Evolutionary conservation across 768 basidiomycete genomes (phyloP).

Genomic region (Russula sp.): DNA sequence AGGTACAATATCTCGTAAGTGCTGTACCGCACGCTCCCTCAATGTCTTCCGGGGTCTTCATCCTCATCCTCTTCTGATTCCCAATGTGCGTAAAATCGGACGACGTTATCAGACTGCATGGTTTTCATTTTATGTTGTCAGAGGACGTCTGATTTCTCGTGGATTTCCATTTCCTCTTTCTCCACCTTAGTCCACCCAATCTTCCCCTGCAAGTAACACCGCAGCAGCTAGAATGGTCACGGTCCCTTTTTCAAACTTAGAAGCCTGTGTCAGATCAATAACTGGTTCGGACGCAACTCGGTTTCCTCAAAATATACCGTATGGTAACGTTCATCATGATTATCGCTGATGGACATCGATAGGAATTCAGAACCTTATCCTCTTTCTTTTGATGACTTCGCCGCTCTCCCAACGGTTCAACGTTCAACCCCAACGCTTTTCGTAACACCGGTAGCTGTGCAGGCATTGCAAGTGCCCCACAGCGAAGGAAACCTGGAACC

Average conservation of each 20-base stretch:
- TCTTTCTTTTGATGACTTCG: slow-evolving; percentile 3
- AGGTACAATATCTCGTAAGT: slow-evolving; percentile 23
- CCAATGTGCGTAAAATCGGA: slow-evolving; percentile 17
- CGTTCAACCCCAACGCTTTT: background rate
- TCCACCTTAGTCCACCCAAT: slow-evolving; percentile 7
- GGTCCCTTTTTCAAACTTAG: background rate
- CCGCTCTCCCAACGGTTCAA: background rate
- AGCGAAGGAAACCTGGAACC: too few relatives aligned
- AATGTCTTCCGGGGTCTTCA: slow-evolving; percentile 20
- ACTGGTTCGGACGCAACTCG: slow-evolving; percentile 8
- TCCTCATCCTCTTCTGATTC: slow-evolving; percentile 3
- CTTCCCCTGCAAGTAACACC: background rate
- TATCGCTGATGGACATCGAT: slow-evolving; percentile 14
- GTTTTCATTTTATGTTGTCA: slow-evolving; percentile 2
- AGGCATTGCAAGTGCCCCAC: too few relatives aligned
- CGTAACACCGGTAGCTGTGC: background rate
- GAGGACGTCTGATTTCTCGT: background rate
- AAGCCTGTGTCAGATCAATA: slow-evolving; percentile 8
- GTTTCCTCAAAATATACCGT: background rate
- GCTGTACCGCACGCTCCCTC: background rate
- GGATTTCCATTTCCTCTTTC: slow-evolving; percentile 7
- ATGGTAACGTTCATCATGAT: slow-evolving; percentile 1
- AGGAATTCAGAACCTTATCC: background rate
- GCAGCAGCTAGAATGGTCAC: background rate
- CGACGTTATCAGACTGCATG: slow-evolving; percentile 13